Conservation (phyloP, 1,284 basidiomycete species). For the Ustilago vetiveriae region DNA sequence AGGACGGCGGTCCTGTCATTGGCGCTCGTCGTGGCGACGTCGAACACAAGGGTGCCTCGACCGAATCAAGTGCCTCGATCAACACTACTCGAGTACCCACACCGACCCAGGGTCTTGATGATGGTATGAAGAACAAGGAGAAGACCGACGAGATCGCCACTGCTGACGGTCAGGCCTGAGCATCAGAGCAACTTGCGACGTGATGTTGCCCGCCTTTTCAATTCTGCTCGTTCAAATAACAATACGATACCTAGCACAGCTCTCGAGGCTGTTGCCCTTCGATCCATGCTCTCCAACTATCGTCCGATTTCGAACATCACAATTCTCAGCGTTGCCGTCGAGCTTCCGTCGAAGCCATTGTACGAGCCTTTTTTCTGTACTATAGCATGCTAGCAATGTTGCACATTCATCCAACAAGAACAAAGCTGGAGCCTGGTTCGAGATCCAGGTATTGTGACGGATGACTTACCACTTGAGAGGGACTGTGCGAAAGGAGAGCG, state of each 20-base stretch:
- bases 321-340: neutral
- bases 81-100: slow-evolving; percentile 27
- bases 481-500: no score
- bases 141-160: slow-evolving; percentile 7
- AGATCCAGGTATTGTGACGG: no score
- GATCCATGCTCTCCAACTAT: neutral
- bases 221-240: neutral
- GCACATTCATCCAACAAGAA: no score
- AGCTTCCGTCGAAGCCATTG: neutral
- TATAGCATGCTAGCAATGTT: slow-evolving; percentile 8
- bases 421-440: no score
- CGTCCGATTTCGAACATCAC: neutral
- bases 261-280: neutral
- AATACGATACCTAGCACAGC: slow-evolving; percentile 17
- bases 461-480: no score
- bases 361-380: slow-evolving; percentile 3
- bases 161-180: slow-evolving; percentile 7
- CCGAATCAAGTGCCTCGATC: slow-evolving; percentile 19
- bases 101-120: slow-evolving; percentile 25
- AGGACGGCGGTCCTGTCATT: slow-evolving; percentile 41
- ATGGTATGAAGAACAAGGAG: slow-evolving; percentile 16
- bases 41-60: slow-evolving; percentile 25
- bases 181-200: neutral
- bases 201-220: no score
- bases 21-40: slow-evolving; percentile 38